phyloP scores from a whole-genome alignment of 139 green algal genomes.

The Chlamydomonas sphaeroides region DNA sequence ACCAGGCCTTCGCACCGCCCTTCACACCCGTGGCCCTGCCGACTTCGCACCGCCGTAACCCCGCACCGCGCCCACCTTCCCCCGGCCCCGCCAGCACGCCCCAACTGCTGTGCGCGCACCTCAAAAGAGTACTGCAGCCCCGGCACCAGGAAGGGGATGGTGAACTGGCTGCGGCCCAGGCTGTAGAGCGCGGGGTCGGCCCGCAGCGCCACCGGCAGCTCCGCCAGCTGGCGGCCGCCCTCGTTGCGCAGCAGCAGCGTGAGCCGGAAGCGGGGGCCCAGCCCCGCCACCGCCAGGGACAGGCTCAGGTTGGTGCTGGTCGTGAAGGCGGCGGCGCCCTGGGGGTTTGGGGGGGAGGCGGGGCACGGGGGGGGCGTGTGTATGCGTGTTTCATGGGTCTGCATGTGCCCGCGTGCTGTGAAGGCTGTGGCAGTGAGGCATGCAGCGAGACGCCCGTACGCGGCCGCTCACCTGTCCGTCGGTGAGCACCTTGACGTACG shows the following conservation, averaged over 20 bases:
- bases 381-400: too few species aligned
- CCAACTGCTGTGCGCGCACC: slow-evolving; percentile 19
- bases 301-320: slow-evolving; percentile 56
- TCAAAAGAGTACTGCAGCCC: slow-evolving; percentile 59
- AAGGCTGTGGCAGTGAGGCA: too few species aligned
- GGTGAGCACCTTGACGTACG: slow-evolving; percentile 77
- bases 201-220: slow-evolving; percentile 58
- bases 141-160: slow-evolving; percentile 66
- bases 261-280: slow-evolving; percentile 77
- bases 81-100: not conserved
- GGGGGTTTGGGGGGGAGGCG: not conserved
- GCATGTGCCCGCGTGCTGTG: too few species aligned
- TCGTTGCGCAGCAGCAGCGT: slow-evolving; percentile 69
- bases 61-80: not conserved
- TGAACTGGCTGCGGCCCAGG: slow-evolving; percentile 41
- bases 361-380: not conserved
- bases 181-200: slow-evolving; percentile 57
- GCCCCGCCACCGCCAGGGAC: slow-evolving; percentile 59
- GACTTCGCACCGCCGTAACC: too few species aligned
- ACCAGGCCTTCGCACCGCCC: too few species aligned
- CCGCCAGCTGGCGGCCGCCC: slow-evolving; percentile 48
- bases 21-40: too few species aligned
- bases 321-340: slow-evolving; percentile 60
- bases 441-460: too few species aligned
- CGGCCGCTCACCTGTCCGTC: slow-evolving; percentile 68